These are phyloP conservation scores for Erodium chrysanthum DNA, from an alignment of 441 rosid genomes.

Conservation along the genomic window DNA sequence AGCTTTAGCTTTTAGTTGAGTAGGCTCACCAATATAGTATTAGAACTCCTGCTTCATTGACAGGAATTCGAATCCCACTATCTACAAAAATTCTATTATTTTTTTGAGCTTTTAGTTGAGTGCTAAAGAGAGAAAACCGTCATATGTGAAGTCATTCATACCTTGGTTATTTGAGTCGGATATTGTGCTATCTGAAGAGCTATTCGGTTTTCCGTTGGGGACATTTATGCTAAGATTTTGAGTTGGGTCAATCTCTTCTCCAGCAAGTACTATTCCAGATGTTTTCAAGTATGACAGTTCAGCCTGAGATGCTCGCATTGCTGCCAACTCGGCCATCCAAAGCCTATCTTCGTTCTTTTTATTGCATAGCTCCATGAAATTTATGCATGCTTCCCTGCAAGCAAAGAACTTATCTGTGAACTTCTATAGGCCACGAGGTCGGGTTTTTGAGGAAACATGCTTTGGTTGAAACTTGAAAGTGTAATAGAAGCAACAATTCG, in stretches of 20 bases:
- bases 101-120: too few species aligned
- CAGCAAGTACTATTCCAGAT: slow-evolving; percentile 70
- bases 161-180: slow-evolving; percentile 44
- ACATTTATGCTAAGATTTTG: slow-evolving; percentile 17
- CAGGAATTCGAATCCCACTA: too few species aligned
- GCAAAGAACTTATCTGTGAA: not conserved
- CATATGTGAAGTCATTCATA: slow-evolving; percentile 19
- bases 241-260: slow-evolving; percentile 50
- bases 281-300: slow-evolving; percentile 63
- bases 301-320: slow-evolving; percentile 77
- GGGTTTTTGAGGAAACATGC: not conserved
- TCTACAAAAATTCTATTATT: too few species aligned
- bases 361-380: slow-evolving; percentile 80
- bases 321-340: slow-evolving; percentile 89
- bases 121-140: too few species aligned
- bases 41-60: too few species aligned
- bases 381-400: slow-evolving; percentile 78
- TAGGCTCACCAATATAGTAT: too few species aligned
- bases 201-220: slow-evolving; percentile 27
- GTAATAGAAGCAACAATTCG: not conserved
- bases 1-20: too few species aligned
- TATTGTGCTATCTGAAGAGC: slow-evolving; percentile 36
- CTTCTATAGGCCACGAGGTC: not conserved
- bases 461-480: not conserved
- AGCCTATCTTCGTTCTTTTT: slow-evolving; percentile 82